These are phyloP conservation scores for Colletotrichum truncatum DNA, from an alignment of 2,329 filamentous ascomycete species.

Conservation along the genomic window DNA sequence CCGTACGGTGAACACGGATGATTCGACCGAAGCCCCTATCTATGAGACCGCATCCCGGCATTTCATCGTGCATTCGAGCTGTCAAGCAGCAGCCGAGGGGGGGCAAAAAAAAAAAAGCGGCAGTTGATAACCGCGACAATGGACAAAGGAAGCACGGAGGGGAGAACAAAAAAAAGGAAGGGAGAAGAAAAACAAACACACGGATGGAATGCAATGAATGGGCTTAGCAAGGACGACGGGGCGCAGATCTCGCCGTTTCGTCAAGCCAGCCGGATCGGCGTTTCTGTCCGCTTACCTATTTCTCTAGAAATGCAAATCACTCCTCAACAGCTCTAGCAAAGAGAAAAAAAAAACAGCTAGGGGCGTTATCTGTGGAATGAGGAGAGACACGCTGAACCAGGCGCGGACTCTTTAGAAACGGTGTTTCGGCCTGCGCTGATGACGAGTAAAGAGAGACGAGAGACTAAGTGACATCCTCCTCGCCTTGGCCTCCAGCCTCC, in stretches of 20 bases:
- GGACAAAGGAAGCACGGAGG: not conserved
- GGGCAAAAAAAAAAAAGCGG: too few species aligned
- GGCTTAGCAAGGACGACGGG: not conserved
- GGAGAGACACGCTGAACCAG: not conserved
- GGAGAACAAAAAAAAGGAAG: not conserved
- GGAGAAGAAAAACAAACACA: not conserved
- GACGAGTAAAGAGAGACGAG: conserved; percentile 1
- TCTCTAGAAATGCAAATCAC: not conserved
- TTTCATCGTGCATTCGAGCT: too few species aligned
- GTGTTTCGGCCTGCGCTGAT: not conserved
- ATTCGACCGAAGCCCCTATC: not conserved
- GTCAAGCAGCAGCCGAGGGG: too few species aligned
- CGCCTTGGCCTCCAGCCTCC: conserved; percentile 15
- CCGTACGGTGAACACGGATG: not conserved
- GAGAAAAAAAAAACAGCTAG: not conserved
- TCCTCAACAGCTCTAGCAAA: not conserved
- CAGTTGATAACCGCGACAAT: not conserved
- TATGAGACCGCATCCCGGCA: not conserved
- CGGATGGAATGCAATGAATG: not conserved
- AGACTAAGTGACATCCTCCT: not conserved
- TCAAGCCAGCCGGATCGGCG: conserved; percentile 1
- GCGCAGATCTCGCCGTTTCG: not conserved
- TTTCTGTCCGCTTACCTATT: not conserved
- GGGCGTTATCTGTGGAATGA: not conserved
- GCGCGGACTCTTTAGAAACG: not conserved